These are phyloP conservation scores for Metarhizium robertsii DNA, from an alignment of 2,329 filamentous ascomycete species.

Conservation along the genomic window DNA sequence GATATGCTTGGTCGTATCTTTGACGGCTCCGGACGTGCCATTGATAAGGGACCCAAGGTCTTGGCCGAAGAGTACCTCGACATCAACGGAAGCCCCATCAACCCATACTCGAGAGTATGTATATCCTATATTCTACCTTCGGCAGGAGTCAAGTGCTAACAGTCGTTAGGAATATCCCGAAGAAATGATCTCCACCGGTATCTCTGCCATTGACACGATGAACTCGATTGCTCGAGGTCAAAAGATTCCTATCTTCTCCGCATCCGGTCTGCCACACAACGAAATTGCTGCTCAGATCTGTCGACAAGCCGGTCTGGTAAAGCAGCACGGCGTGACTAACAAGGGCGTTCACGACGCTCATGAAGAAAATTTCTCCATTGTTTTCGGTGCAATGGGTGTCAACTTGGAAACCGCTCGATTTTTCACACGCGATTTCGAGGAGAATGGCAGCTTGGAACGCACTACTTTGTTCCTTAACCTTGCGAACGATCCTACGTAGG, in stretches of 20 bases:
- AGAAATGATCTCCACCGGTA: conserved; percentile 99
- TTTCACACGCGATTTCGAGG: conserved; percentile 97
- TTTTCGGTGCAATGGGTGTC: conserved; percentile 99
- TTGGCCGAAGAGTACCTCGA: conserved; percentile 96
- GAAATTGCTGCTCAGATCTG: conserved; percentile 99
- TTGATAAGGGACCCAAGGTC: conserved; percentile 98
- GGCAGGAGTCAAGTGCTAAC: conserved; percentile 9
- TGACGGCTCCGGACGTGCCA: conserved; percentile 93
- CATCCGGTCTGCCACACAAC: conserved; percentile 96
- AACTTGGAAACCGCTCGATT: conserved; percentile 98
- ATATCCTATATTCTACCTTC: neutral
- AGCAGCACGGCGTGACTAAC: conserved; percentile 66
- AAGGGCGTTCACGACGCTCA: conserved; percentile 96
- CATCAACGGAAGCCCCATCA: conserved; percentile 98
- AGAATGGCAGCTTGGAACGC: conserved; percentile 98
- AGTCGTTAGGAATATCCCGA: conserved; percentile 78
- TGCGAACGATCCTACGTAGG: conserved; percentile 95
- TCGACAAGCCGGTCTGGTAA: conserved; percentile 88
- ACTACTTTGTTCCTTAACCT: conserved; percentile 97
- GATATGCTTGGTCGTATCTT: conserved; percentile 99
- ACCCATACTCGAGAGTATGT: conserved; percentile 85
- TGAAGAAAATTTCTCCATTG: conserved; percentile 99
- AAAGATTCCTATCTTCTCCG: conserved; percentile 99
- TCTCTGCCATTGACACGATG: conserved; percentile 98
- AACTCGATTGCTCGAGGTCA: conserved; percentile 96